Evolutionary conservation across 805 yeast species (phyloP).

Genomic region (Yarrowia osloensis): DNA sequence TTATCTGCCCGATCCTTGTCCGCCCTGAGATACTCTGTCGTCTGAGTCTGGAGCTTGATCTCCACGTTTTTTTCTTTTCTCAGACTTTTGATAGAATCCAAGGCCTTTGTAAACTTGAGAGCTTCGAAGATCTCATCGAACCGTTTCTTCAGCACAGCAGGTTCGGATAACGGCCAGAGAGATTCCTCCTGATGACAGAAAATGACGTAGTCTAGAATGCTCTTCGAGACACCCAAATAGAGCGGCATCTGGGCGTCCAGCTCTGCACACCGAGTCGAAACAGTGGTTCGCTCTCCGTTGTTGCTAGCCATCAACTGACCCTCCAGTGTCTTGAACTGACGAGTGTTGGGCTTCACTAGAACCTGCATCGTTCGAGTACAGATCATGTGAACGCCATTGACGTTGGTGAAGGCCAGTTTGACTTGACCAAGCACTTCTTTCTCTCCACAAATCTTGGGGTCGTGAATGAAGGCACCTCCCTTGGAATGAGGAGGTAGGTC

Average conservation of each 20-base stretch:
- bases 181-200: constrained; percentile 98
- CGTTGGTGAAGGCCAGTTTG: constrained; percentile 77
- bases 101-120: constrained; percentile 84
- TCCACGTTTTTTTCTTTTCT: constrained; percentile 78
- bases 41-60: constrained; percentile 72
- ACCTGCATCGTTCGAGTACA: constrained; percentile 84
- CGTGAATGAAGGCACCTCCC: constrained; percentile 95
- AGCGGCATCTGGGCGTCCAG: constrained; percentile 76
- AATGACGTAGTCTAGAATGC: constrained; percentile 86
- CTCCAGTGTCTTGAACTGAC: constrained; percentile 87
- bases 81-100: constrained; percentile 73
- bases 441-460: constrained; percentile 70
- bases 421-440: constrained; percentile 85
- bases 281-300: constrained; percentile 65
- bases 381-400: constrained; percentile 75
- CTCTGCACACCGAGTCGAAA: constrained; percentile 81
- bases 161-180: constrained; percentile 94
- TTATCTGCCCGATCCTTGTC: constrained; percentile 74
- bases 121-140: constrained; percentile 98
- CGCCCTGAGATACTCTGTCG: constrained; percentile 70
- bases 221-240: constrained; percentile 82
- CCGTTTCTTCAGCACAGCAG: constrained; percentile 80
- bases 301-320: constrained; percentile 73
- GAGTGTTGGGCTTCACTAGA: constrained; percentile 57
- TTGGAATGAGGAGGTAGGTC: constrained; percentile 93